Evolutionary conservation across 345 rosid genomes (phyloP).

Genomic region (Barbarea vulgaris): DNA sequence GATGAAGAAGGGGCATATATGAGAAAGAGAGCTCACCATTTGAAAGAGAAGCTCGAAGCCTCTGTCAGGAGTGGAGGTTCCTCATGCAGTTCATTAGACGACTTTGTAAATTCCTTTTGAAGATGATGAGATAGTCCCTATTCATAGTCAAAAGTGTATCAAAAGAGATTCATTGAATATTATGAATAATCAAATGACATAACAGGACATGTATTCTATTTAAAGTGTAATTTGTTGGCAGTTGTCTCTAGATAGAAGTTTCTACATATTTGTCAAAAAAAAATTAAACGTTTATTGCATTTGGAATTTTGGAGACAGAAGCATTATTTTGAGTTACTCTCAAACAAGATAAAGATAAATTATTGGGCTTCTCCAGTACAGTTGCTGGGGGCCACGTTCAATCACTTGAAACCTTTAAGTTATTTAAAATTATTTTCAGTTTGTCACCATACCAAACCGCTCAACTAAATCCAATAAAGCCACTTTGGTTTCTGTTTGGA

Average conservation of each 20-base stretch:
- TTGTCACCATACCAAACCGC: neutral
- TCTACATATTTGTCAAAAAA: neutral
- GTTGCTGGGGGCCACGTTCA: neutral
- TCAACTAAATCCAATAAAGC: neutral
- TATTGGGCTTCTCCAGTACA: neutral
- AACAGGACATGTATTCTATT: neutral
- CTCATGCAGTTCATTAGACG: conserved; percentile 31
- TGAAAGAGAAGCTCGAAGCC: conserved; percentile 39
- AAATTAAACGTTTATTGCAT: neutral
- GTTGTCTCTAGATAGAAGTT: neutral
- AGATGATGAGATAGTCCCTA: neutral
- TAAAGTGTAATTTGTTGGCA: neutral
- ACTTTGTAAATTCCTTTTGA: conserved; percentile 23
- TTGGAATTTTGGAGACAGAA: neutral
- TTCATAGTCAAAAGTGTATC: neutral
- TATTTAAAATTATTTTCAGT: neutral
- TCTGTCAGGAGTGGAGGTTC: conserved; percentile 33
- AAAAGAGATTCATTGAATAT: neutral
- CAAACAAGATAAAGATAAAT: neutral
- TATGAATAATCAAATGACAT: neutral
- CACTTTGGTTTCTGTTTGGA: neutral
- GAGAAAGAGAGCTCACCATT: conserved; percentile 39
- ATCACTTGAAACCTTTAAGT: neutral
- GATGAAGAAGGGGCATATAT: conserved; percentile 41
- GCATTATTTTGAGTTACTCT: neutral